Percentiles rank a stretch among this genome's conserved stretches.
Evolutionary conservation across 495 filamentous ascomycete genomes (phyloP).

Genomic region (Tricharina praecox): DNA sequence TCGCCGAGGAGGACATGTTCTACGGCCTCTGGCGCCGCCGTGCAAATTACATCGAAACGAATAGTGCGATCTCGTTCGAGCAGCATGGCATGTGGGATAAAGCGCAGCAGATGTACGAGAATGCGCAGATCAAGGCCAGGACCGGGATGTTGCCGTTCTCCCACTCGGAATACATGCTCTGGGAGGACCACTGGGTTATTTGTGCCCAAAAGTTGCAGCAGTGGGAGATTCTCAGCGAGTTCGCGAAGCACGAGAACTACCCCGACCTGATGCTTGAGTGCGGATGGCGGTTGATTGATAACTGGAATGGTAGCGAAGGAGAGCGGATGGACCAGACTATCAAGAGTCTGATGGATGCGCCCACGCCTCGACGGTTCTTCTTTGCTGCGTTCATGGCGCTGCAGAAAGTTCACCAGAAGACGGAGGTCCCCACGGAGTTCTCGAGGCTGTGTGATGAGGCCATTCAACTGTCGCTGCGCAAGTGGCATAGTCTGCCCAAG

Average conservation of each 20-base stretch:
- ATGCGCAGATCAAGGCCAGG: slow-evolving; percentile 87
- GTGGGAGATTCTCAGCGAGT: slow-evolving; percentile 93
- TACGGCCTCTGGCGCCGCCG: slow-evolving; percentile 94
- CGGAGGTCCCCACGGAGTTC: slow-evolving; percentile 65
- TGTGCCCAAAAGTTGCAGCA: slow-evolving; percentile 97
- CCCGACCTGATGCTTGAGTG: slow-evolving; percentile 93
- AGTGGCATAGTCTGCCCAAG: slow-evolving; percentile 91
- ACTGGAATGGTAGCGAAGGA: slow-evolving; percentile 71
- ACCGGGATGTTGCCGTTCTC: slow-evolving; percentile 88
- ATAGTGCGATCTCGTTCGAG: slow-evolving; percentile 89
- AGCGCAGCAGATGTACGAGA: slow-evolving; percentile 87
- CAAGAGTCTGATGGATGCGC: slow-evolving; percentile 91
- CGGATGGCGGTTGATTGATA: slow-evolving; percentile 83
- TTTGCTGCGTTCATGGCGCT: slow-evolving; percentile 97
- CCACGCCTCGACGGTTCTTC: slow-evolving; percentile 80
- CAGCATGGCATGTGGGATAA: slow-evolving; percentile 99
- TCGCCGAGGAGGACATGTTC: slow-evolving; percentile 93
- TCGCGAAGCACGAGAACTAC: slow-evolving; percentile 97
- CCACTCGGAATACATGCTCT: slow-evolving; percentile 91
- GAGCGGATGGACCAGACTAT: slow-evolving; percentile 81
- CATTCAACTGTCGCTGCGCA: slow-evolving; percentile 87
- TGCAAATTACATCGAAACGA: slow-evolving; percentile 90
- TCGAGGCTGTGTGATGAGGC: slow-evolving; percentile 82
- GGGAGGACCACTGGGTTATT: slow-evolving; percentile 98
- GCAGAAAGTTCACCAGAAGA: slow-evolving; percentile 78